phyloP scores from a whole-genome alignment of 179 eudicot genomes.

The Patellifolia procumbens region DNA sequence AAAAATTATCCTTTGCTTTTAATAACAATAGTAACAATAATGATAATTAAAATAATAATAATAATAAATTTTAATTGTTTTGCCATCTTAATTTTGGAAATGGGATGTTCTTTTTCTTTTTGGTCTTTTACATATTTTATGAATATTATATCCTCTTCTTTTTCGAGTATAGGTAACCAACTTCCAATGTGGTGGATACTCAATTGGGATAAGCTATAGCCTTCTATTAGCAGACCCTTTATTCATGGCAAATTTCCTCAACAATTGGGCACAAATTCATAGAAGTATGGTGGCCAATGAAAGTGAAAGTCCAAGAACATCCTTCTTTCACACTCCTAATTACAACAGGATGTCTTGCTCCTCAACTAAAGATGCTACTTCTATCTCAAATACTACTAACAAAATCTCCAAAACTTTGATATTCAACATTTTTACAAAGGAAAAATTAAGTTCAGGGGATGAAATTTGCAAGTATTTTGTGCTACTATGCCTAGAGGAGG shows the following conservation, averaged over 20 bases:
- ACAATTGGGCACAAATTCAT: slow-evolving; percentile 50
- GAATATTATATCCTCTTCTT: neutral
- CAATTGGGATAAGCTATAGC: slow-evolving; percentile 55
- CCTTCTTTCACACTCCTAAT: slow-evolving; percentile 35
- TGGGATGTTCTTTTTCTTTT: neutral
- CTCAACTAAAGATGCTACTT: neutral
- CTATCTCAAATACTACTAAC: slow-evolving; percentile 4
- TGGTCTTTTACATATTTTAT: neutral
- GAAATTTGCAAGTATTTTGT: slow-evolving; percentile 26
- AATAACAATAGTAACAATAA: too few relatives aligned
- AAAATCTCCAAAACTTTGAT: slow-evolving; percentile 26
- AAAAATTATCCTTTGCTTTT: too few relatives aligned
- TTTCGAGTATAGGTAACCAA: slow-evolving; percentile 45
- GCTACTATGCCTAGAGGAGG: slow-evolving; percentile 40
- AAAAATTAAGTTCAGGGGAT: neutral
- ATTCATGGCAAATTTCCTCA: slow-evolving; percentile 39
- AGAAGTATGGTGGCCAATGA: slow-evolving; percentile 18
- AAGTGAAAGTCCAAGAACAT: slow-evolving; percentile 23
- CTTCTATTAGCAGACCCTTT: slow-evolving; percentile 48
- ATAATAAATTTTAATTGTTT: too few relatives aligned
- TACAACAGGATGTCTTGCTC: slow-evolving; percentile 15
- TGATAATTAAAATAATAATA: too few relatives aligned
- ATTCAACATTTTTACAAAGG: slow-evolving; percentile 25
- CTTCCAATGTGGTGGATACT: slow-evolving; percentile 57
- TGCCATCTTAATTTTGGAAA: neutral